A percentile compares a stretch with the other conserved stretches of the same genome.
These are phyloP conservation scores for Prunus padus DNA, from an alignment of 306 rosid species.

Conservation along the genomic window DNA sequence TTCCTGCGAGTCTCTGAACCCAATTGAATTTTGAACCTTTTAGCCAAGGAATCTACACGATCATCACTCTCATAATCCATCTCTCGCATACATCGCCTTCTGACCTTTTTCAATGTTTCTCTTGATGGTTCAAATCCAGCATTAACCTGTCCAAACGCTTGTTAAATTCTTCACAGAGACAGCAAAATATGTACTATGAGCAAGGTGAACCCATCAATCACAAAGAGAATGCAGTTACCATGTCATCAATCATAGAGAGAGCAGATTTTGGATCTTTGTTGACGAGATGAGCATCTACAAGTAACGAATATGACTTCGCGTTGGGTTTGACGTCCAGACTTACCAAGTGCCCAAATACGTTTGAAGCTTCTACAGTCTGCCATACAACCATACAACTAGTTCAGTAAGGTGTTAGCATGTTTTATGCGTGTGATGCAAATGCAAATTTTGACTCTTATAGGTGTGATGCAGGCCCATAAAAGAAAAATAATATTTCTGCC, in stretches of 20 bases:
- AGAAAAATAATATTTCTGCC: constrained; percentile 13
- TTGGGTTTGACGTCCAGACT: constrained; percentile 82
- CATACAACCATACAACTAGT: constrained; percentile 21
- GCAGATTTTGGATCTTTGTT: constrained; percentile 81
- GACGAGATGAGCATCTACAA: constrained; percentile 80
- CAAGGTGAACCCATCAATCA: not conserved
- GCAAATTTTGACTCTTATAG: not conserved
- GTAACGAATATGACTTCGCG: constrained; percentile 72
- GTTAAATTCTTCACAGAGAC: constrained; percentile 9
- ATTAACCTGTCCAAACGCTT: constrained; percentile 46
- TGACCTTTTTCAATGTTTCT: constrained; percentile 58
- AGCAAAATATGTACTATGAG: not conserved
- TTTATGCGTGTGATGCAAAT: not conserved
- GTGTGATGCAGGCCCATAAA: not conserved
- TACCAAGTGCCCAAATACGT: constrained; percentile 76
- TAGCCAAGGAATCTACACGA: constrained; percentile 51
- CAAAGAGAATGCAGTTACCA: constrained; percentile 51
- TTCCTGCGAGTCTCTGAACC: constrained; percentile 58
- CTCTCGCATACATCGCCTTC: constrained; percentile 79
- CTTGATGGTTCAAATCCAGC: constrained; percentile 77
- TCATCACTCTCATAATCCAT: constrained; percentile 67
- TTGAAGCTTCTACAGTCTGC: constrained; percentile 82
- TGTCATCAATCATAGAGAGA: constrained; percentile 50
- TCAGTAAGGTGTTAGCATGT: not conserved
- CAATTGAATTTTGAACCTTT: constrained; percentile 41